Evolutionary conservation across 306 rosid species (phyloP), one percentile per base, ranked within the genome.

Genomic region (Mimosa bimucronata): DNA sequence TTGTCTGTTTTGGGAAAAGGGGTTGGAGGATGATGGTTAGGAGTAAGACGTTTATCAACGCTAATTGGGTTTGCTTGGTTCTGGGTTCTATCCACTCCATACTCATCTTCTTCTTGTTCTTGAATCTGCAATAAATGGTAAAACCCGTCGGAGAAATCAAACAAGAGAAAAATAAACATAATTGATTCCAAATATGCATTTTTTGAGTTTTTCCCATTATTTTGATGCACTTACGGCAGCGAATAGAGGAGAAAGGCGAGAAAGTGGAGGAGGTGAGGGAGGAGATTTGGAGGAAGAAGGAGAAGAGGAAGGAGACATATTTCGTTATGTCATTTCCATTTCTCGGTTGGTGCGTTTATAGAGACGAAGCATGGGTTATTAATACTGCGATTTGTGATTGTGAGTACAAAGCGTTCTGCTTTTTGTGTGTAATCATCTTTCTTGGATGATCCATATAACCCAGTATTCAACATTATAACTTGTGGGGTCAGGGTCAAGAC

Each of bases 111-210:
- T 28, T 57, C 83, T 48, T 86, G 92, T 79, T 91, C 97, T 30
- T 85, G 93, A 90, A 95, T 93, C 98, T 94, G 91, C 89, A 81
- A 60, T 31, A 34, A 71, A 84, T 23, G 19, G 3, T 8, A 16
- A 40, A 2, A n/a, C n/a, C n/a, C 4, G 11, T 75, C n/a, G 21
- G 40, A 10, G 16, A 76, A 42, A 26, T 10, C 4, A 76, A 42
- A 18, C 2, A 4, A 73, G 48, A 26, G 66, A 23, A 68, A 9
- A 29, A 31, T 68, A 14, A 21, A 25, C 13, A 21, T 16, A n/a
- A 25, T 34, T 44, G 12, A 12, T 11, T 19, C 29, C 10, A 44
- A 14, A 71, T 5, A 58, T 3, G 5, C 38, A n/a, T 34, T 34
- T 34, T 34, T 34, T 1, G 5, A 34, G 38, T 34, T 34, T 34